These are phyloP conservation scores for Elaphomyces granulatus DNA, from an alignment of 495 filamentous ascomycete species.

Conservation along the genomic window DNA sequence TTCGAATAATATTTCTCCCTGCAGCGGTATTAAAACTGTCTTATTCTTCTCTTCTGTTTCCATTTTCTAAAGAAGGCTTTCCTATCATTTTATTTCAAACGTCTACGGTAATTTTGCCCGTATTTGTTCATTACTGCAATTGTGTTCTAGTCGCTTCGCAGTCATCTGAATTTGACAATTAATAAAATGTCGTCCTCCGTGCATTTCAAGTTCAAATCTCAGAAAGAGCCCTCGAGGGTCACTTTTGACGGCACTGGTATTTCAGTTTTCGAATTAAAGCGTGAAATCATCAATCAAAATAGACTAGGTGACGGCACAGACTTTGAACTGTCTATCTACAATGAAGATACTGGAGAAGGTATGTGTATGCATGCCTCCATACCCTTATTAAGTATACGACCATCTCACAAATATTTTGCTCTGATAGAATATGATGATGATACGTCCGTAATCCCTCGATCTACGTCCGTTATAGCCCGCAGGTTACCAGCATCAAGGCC, in stretches of 20 bases:
- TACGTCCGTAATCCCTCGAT: slow-evolving; percentile 85
- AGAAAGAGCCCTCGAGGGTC: slow-evolving; percentile 86
- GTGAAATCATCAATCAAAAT: slow-evolving; percentile 90
- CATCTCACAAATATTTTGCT: slow-evolving; percentile 1
- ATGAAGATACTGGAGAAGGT: slow-evolving; percentile 87
- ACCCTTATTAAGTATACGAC: slow-evolving; percentile 5
- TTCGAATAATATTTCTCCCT: slow-evolving; percentile 8
- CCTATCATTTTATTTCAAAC: not conserved
- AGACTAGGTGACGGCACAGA: slow-evolving; percentile 93
- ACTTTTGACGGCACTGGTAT: slow-evolving; percentile 98
- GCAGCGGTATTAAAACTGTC: not conserved
- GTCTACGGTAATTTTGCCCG: slow-evolving; percentile 14
- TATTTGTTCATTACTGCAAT: slow-evolving; percentile 17
- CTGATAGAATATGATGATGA: slow-evolving; percentile 85
- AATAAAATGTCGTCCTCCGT: slow-evolving; percentile 88
- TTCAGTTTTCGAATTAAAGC: slow-evolving; percentile 95
- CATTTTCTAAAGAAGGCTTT: not conserved
- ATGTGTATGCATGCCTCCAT: slow-evolving; percentile 21
- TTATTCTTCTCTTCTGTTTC: slow-evolving; percentile 8
- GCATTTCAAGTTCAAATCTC: slow-evolving; percentile 99
- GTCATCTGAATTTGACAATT: slow-evolving; percentile 4
- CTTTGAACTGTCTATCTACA: slow-evolving; percentile 88
- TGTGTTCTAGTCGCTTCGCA: slow-evolving; percentile 11
- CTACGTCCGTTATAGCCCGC: slow-evolving; percentile 81
- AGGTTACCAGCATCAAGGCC: slow-evolving; percentile 69